Percentiles rank a stretch among this genome's conserved stretches.
phyloP scores from a whole-genome alignment of 805 yeast genomes.

The Candida coleopterorum region DNA sequence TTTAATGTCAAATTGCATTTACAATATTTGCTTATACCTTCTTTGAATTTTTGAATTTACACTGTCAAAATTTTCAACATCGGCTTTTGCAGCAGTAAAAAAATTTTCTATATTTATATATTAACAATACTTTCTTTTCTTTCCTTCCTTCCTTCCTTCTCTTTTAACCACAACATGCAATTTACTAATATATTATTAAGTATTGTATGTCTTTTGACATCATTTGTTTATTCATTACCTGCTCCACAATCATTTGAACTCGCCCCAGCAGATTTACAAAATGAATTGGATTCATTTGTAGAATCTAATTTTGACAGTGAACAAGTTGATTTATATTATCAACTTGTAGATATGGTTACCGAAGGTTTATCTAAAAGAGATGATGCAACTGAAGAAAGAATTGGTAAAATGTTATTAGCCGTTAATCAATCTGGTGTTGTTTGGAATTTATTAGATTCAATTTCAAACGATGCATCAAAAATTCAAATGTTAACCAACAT shows the following conservation, averaged over 20 bases:
- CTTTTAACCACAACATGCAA: too few relatives aligned
- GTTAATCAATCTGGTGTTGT: slow-evolving; percentile 31
- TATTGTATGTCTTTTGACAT: slow-evolving; percentile 1
- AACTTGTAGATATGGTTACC: slow-evolving; percentile 4
- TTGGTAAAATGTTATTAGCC: slow-evolving; percentile 19
- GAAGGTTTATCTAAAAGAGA: neutral
- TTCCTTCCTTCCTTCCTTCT: too few relatives aligned
- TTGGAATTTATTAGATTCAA: slow-evolving; percentile 30
- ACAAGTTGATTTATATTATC: slow-evolving; percentile 8
- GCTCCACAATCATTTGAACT: slow-evolving; percentile 12
- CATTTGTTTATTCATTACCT: slow-evolving; percentile 12
- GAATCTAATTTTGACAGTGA: slow-evolving; percentile 9
- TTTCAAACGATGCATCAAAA: slow-evolving; percentile 26
- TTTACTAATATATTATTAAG: neutral
- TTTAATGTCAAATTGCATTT: too few relatives aligned
- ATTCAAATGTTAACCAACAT: slow-evolving; percentile 26
- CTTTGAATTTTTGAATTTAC: too few relatives aligned
- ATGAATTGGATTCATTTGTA: slow-evolving; percentile 12
- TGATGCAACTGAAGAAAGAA: slow-evolving; percentile 9
- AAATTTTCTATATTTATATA: too few relatives aligned
- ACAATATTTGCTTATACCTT: slow-evolving; percentile 3
- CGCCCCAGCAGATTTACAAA: slow-evolving; percentile 15
- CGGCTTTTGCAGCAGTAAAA: too few relatives aligned
- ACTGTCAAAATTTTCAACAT: too few relatives aligned
- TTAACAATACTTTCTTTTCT: slow-evolving; percentile 3